Base-by-base conservation (phyloP, 768 basidiomycete species). In the Dioszegia hungarica region DNA sequence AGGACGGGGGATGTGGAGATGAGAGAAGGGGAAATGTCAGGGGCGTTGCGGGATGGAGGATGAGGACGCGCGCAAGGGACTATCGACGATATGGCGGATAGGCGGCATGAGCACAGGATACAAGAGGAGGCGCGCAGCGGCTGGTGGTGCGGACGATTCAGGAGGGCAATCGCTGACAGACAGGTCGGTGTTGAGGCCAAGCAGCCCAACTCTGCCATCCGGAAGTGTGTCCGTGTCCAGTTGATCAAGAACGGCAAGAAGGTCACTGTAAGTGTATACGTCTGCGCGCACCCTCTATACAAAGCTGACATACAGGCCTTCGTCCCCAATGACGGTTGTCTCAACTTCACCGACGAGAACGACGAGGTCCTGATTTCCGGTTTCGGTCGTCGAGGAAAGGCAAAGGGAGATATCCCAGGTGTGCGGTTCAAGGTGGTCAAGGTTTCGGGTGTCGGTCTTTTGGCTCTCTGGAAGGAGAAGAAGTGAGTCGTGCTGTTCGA, bases 181-280 rank as follows among this genome's bases (percentile, higher is more conserved):
- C 62, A 77, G 76, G 92, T 99, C 74, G 95, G 95, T 77, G 94
- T 99, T 64, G 95, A 99, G 82, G 94, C 95, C 77, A 99, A 99
- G 81, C 95, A 99, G 80, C 95, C 95, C 81, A 99, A 99, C 85
- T 99, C 95, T 77, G 95, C 95, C 78, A 98, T 99, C 80, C 92
- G 95, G 79, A 99, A 99, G 79, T 99, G 95, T 82, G 95, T 99
- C 68, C 91, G 95, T 81, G 95, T 99, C 62, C 95, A 99, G 75
- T 83, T 99, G 69, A 98, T 99, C 79, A 99, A 99, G 85, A 99
- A 99, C 82, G 95, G 95, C 67, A 99, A 99, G 87, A 98, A 98
- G 79, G 94, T 99, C 77, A 98, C 94, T 63, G 49, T 51, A n/a
- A 51, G 49, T 51, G n/a, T n/a, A n/a, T n/a, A n/a, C n/a, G n/a